A percentile compares a stretch with the other conserved stretches of the same genome.
These are phyloP conservation scores for Zygosaccharomyces pseudobailii DNA, from an alignment of 1,139 yeast species.

Conservation along the genomic window DNA sequence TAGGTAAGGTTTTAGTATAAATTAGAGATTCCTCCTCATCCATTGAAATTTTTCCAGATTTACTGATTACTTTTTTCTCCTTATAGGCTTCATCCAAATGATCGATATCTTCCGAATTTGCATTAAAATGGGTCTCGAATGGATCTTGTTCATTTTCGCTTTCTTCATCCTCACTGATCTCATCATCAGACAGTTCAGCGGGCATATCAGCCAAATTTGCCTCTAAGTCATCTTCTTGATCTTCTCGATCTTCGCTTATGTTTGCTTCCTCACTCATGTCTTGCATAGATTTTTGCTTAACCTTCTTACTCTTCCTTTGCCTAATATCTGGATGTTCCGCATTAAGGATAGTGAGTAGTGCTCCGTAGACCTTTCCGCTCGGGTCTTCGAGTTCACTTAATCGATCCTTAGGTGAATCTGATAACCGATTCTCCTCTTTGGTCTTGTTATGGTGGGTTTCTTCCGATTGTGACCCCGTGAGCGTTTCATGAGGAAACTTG, in stretches of 20 bases:
- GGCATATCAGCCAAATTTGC: constrained; percentile 35
- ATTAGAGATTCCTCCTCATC: constrained; percentile 20
- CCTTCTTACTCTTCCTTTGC: constrained; percentile 26
- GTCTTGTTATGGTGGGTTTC: too few relatives aligned
- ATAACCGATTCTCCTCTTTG: constrained; percentile 5
- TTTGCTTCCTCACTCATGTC: constrained; percentile 16
- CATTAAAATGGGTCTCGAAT: constrained; percentile 70
- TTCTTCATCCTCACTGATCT: constrained; percentile 33
- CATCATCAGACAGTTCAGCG: constrained; percentile 35
- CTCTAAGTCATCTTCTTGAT: constrained; percentile 36
- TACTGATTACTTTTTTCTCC: constrained; percentile 17
- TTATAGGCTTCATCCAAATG: constrained; percentile 26
- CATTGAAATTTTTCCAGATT: constrained; percentile 17
- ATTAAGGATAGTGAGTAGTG: constrained; percentile 64
- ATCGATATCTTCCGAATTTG: constrained; percentile 44
- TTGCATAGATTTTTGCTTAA: constrained; percentile 12
- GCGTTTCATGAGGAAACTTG: constrained; percentile 4
- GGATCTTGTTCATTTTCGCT: constrained; percentile 49
- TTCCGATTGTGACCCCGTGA: too few relatives aligned
- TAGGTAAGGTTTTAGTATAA: constrained; percentile 23
- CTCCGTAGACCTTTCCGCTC: constrained; percentile 60
- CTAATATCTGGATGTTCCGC: constrained; percentile 42
- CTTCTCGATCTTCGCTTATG: not conserved
- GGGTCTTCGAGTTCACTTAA: constrained; percentile 25
- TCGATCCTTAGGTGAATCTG: constrained; percentile 7